Base-by-base conservation (phyloP, 2,329 filamentous ascomycete species). In the Pyrenophora graminea region DNA sequence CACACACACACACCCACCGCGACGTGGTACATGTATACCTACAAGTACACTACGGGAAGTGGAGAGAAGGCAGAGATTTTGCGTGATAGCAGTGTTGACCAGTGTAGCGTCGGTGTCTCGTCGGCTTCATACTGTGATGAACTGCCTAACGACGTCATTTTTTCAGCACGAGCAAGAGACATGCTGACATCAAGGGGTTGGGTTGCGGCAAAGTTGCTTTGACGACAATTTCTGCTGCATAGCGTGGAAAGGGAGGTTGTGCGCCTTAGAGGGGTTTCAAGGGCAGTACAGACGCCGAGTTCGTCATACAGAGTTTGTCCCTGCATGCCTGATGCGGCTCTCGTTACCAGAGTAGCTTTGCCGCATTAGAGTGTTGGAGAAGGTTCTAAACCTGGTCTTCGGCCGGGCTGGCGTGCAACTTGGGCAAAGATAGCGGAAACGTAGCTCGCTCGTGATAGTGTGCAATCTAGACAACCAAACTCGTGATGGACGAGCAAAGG, bases 181-280 rank as follows among this genome's bases (percentile, higher is more conserved):
- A 38, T 43, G 37, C 31, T 34, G 5, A 36, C 12, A 34, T 10
- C 38, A 36, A 19, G 41, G 17, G 42, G 25, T 18, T 17, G 17
- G 42, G 25, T 21, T 17, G 42, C 48, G 48, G 48, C 43, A 51
- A 30, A 51, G 43, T 41, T 51, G 43, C 48, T 47, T 15, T 30
- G 48, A 36, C 19, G 31, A 43, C 6, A 13, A 9, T 10, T 30
- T 38, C 21, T 38, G 36, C 9, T 21, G 18, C 36, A 38, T 38
- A 38, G 36, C 36, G 18, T 23, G 36, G 8, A 19, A 37, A 37
- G 10, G 34, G 33, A n/a, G 4, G 33, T 27, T 10, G 33, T 15
- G 33, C 33, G 19, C 34, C 34, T 37, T n/a, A 12, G 34, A 38
- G 30, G 27, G 27, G 27, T 25, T 25, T 25, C 23, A 25, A 25